phyloP scores from a whole-genome alignment of 164 flowering plant genomes.

The Pachysandra terminalis region DNA sequence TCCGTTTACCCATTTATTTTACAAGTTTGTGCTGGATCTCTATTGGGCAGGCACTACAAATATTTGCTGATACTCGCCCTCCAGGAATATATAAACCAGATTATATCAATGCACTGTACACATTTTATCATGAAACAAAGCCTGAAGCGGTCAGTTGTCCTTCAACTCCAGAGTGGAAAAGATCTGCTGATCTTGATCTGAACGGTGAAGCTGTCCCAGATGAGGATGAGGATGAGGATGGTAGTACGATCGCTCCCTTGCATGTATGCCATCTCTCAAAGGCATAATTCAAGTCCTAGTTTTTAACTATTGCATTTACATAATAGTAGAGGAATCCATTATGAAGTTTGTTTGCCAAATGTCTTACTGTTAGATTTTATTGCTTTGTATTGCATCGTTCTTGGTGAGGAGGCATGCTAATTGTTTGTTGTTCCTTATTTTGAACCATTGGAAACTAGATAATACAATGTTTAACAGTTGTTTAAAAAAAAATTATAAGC shows the following conservation, averaged over 20 bases:
- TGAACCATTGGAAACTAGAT: too few species aligned
- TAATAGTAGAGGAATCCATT: not conserved
- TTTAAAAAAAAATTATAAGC: too few species aligned
- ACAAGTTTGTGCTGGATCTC: not conserved
- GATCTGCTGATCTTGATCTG: slow-evolving; percentile 86
- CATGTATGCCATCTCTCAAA: slow-evolving; percentile 41
- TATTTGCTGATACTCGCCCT: slow-evolving; percentile 84
- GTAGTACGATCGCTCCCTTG: slow-evolving; percentile 42
- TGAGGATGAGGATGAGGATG: slow-evolving; percentile 95
- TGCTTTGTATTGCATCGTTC: too few species aligned
- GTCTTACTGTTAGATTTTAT: too few species aligned
- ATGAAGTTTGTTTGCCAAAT: too few species aligned
- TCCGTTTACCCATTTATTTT: not conserved
- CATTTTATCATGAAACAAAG: slow-evolving; percentile 85
- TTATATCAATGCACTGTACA: slow-evolving; percentile 79
- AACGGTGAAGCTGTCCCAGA: slow-evolving; percentile 92
- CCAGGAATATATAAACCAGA: slow-evolving; percentile 97
- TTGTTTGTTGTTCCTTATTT: too few species aligned
- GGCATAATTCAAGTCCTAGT: not conserved
- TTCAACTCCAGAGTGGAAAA: slow-evolving; percentile 96
- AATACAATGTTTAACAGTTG: too few species aligned
- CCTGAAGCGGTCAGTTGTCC: slow-evolving; percentile 76
- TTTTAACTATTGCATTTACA: not conserved
- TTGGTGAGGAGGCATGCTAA: too few species aligned
- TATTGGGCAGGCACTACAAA: slow-evolving; percentile 62